Conservation (phyloP, 179 eudicot genomes). For the Camellia oleifera region DNA sequence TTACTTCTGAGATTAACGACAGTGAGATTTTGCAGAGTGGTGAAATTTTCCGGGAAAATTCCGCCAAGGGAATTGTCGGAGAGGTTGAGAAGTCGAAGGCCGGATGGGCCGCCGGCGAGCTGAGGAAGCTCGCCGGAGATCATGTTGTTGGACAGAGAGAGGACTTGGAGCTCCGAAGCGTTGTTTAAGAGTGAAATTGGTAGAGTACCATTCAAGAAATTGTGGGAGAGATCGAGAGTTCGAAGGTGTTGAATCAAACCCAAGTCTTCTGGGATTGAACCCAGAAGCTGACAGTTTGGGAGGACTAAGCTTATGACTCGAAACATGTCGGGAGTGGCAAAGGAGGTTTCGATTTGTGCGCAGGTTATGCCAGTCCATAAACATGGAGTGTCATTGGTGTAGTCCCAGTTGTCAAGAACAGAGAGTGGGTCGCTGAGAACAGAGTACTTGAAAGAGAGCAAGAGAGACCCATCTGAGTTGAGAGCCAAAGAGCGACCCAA, state of each 20-base stretch:
- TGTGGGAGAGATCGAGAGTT: constrained; percentile 59
- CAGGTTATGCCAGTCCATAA: constrained; percentile 80
- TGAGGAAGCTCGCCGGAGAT: constrained; percentile 61
- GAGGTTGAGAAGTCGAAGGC: constrained; percentile 46
- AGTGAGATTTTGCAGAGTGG: constrained; percentile 39
- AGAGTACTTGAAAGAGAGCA: constrained; percentile 77
- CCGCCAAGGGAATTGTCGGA: constrained; percentile 69
- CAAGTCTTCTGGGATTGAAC: constrained; percentile 62
- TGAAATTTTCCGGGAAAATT: constrained; percentile 35
- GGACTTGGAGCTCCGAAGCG: constrained; percentile 42
- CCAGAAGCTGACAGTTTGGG: constrained; percentile 52
- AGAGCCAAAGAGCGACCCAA: constrained; percentile 30
- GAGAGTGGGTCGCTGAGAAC: constrained; percentile 67
- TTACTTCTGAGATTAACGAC: constrained; percentile 64
- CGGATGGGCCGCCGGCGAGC: constrained; percentile 5
- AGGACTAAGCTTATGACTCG: constrained; percentile 53
- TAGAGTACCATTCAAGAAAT: constrained; percentile 64
- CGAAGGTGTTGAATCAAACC: constrained; percentile 54
- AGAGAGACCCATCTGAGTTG: constrained; percentile 58
- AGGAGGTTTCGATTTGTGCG: constrained; percentile 11
- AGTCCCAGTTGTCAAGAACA: constrained; percentile 63
- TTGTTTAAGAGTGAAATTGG: constrained; percentile 56
- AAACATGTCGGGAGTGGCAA: constrained; percentile 17
- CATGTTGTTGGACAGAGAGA: constrained; percentile 58
- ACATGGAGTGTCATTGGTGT: constrained; percentile 62